These are phyloP conservation scores for Ilyonectria mors-panacis DNA, from an alignment of 2,329 filamentous ascomycete species.

Conservation along the genomic window DNA sequence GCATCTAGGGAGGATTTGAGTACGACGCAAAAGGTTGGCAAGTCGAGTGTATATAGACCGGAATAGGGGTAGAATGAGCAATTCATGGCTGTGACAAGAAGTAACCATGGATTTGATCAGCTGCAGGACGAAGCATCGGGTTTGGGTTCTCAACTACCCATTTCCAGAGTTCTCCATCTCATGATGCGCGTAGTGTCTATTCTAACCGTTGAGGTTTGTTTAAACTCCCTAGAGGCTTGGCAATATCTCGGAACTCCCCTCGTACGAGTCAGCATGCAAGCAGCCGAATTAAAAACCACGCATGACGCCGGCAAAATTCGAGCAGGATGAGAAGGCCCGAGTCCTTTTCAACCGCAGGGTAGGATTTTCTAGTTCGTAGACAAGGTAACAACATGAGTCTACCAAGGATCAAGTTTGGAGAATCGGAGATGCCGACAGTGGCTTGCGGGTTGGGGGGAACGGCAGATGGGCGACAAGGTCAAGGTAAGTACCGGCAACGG, in stretches of 20 bases:
- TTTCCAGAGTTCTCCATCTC: neutral
- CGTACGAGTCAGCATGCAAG: neutral
- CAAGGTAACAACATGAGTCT: constrained; percentile 9
- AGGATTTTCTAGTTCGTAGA: neutral
- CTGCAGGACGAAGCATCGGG: neutral
- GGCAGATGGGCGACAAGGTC: neutral
- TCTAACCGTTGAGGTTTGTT: neutral
- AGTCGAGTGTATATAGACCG: constrained; percentile 45
- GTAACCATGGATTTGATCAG: neutral
- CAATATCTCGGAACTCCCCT: neutral
- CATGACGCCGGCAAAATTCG: neutral
- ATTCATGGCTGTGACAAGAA: neutral
- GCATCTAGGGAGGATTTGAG: constrained; percentile 34
- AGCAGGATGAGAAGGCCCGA: neutral
- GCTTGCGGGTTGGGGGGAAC: neutral
- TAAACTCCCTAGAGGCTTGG: neutral
- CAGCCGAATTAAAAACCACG: neutral
- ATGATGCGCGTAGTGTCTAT: neutral
- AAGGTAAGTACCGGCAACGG: neutral
- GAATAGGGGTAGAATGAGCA: constrained; percentile 28
- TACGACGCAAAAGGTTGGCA: constrained; percentile 39
- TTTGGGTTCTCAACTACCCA: neutral
- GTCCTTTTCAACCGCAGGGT: neutral
- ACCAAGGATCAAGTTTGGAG: neutral
- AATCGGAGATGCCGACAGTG: constrained; percentile 9